Base-by-base conservation (phyloP, 495 filamentous ascomycete species). In the Letharia lupina region DNA sequence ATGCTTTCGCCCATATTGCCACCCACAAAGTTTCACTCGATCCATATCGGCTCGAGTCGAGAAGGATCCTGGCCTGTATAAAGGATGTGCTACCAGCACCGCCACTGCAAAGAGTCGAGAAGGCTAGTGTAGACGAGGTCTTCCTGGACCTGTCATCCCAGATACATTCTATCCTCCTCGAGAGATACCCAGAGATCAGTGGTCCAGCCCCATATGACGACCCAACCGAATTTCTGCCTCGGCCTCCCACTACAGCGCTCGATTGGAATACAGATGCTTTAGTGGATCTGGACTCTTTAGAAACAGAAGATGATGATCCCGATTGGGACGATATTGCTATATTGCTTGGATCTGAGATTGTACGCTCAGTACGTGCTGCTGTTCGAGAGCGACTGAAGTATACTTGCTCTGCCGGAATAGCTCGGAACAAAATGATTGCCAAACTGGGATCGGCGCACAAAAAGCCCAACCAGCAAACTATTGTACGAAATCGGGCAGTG, bases 281-380 rank as follows among this genome's bases (percentile, higher is more conserved):
- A 50, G 81, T 96, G 31, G 91, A 92, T 68, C 75, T 93, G 63
- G 86, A 91, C 70, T 75, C 82, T 48, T 81, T 82, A 16, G 86
- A 93, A 69, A 84, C 82, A 7, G 91, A 93, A 71, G 82, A 89
- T 56, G 87, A 90, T 70, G 87, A 93, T 73, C 91, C 90, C 7
- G 92, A 96, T 75, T 98, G 95, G 95, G 94, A 98, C 77, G 93
- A 98, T 78, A 82, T 98, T 71, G 89, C 85, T 20, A 90, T 96
- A 72, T 77, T 89, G 33, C 82, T 96, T 65, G 93, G 89, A 0
- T 89, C 91, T 12, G 91, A 96, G 73, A 93, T 98, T 70, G 87
- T 96, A 45, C 83, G 89, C n/a, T 78, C 83, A 56, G 80, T 97
- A 37, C 83, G 94, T 35, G 77, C 76, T 13, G 79, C 82, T 39